Evolutionary conservation across 371 early-diverging fungal genomes (phyloP).

Genomic region (Capillidium heterosporum): DNA sequence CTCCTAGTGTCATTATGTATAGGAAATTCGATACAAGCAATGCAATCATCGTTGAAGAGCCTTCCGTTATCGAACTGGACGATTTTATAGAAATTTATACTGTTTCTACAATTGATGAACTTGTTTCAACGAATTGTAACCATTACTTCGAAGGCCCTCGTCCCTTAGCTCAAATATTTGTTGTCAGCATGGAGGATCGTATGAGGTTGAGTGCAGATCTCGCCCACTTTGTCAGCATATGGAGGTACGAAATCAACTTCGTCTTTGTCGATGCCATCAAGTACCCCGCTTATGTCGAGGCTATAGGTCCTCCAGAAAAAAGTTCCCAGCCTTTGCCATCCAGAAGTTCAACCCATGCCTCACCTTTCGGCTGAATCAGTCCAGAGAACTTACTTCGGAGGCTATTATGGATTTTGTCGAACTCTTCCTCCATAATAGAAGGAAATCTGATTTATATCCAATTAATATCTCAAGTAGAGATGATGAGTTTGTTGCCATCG

Average conservation of each 20-base stretch:
- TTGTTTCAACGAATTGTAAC: conserved; percentile 69
- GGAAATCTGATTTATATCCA: conserved; percentile 64
- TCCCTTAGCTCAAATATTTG: conserved; percentile 79
- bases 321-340: conserved; percentile 88
- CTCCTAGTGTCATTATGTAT: conserved; percentile 58
- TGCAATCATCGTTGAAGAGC: conserved; percentile 30
- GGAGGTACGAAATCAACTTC: conserved; percentile 70
- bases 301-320: conserved; percentile 59
- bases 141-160: conserved; percentile 61
- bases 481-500: too few species aligned
- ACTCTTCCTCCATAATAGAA: conserved; percentile 40
- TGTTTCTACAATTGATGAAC: conserved; percentile 73
- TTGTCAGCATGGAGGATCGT: conserved; percentile 36
- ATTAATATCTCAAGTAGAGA: conserved; percentile 70
- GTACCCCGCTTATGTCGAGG: conserved; percentile 66
- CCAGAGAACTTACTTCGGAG: conserved; percentile 30
- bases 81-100: conserved; percentile 53
- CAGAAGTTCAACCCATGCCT: conserved; percentile 42
- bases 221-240: conserved; percentile 53
- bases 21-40: conserved; percentile 81
- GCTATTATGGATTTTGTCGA: conserved; percentile 37
- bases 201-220: conserved; percentile 23
- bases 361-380: conserved; percentile 69
- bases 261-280: conserved; percentile 74
- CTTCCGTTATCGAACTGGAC: conserved; percentile 27